phyloP scores from a whole-genome alignment of 2,329 filamentous ascomycete species.

The Venturia oleaginea region DNA sequence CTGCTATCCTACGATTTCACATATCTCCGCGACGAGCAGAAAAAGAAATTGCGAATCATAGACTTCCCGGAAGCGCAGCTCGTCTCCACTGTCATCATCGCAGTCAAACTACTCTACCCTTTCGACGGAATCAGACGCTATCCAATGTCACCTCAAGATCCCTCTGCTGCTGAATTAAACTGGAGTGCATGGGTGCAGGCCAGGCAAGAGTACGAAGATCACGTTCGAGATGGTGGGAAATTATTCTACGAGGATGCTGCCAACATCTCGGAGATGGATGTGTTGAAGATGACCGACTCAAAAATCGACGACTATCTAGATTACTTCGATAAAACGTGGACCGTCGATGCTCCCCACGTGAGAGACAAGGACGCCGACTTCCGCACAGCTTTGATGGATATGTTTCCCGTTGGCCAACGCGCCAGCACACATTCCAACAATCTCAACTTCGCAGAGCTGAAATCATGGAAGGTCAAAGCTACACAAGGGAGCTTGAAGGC shows the following conservation, averaged over 20 bases:
- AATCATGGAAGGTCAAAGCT: constrained; percentile 30
- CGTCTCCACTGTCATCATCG: constrained; percentile 60
- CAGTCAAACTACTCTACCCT: constrained; percentile 71
- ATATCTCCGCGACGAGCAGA: constrained; percentile 35
- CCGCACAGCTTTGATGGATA: constrained; percentile 29
- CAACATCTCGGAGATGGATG: constrained; percentile 52
- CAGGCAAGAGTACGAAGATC: constrained; percentile 16
- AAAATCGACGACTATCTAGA: constrained; percentile 69
- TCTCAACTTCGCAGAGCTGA: constrained; percentile 20
- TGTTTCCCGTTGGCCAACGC: constrained; percentile 29
- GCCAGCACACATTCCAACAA: neutral
- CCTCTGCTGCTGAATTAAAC: constrained; percentile 52
- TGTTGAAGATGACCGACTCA: constrained; percentile 50
- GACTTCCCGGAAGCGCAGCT: constrained; percentile 65
- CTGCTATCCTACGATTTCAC: constrained; percentile 46
- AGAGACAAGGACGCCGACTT: constrained; percentile 31
- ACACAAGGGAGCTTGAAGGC: constrained; percentile 35
- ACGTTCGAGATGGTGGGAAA: neutral
- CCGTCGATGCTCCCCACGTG: constrained; percentile 36
- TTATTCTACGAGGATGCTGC: constrained; percentile 35
- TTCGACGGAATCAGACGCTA: constrained; percentile 51
- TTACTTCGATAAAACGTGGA: constrained; percentile 64
- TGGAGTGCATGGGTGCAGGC: constrained; percentile 59
- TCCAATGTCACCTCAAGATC: constrained; percentile 44
- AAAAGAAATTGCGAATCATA: neutral